phyloP scores from a whole-genome alignment of 2,329 filamentous ascomycete species.

The Phoma sp. region DNA sequence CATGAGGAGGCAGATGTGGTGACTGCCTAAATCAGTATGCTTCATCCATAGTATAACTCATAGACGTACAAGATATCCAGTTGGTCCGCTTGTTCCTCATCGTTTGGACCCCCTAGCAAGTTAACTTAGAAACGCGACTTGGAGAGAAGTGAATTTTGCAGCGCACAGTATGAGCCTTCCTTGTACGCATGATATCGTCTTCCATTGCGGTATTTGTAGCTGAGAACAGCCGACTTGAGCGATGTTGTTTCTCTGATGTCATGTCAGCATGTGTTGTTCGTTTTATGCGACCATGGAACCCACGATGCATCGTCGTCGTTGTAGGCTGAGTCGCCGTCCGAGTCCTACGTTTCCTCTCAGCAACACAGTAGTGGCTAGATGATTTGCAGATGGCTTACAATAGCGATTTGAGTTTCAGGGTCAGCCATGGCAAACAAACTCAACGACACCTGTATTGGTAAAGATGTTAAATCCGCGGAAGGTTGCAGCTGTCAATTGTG shows the following conservation, averaged over 20 bases:
- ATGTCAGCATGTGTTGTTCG: conserved; percentile 1
- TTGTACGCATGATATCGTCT: conserved; percentile 39
- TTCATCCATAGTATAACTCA: not conserved
- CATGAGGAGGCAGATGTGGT: conserved; percentile 35
- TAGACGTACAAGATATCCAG: conserved; percentile 47
- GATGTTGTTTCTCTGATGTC: conserved; percentile 28
- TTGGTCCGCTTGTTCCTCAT: conserved; percentile 47
- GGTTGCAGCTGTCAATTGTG: conserved; percentile 8
- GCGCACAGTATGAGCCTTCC: conserved; percentile 33
- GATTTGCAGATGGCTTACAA: conserved; percentile 12
- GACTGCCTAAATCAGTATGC: conserved; percentile 13
- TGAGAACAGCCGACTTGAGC: conserved; percentile 31
- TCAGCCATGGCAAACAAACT: conserved; percentile 21
- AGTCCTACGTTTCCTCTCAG: conserved; percentile 21
- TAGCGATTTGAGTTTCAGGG: conserved; percentile 22
- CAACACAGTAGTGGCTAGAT: not conserved
- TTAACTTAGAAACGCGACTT: conserved; percentile 6
- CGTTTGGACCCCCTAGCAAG: conserved; percentile 37
- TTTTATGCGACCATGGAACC: not conserved
- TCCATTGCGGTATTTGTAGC: conserved; percentile 38
- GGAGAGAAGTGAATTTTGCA: not conserved
- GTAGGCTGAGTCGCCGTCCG: conserved; percentile 27
- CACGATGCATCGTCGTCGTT: conserved; percentile 28
- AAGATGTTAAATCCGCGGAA: not conserved
- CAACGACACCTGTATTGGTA: not conserved